Base-by-base conservation (phyloP, 495 filamentous ascomycete species). In the Talaromyces stipitatus region DNA sequence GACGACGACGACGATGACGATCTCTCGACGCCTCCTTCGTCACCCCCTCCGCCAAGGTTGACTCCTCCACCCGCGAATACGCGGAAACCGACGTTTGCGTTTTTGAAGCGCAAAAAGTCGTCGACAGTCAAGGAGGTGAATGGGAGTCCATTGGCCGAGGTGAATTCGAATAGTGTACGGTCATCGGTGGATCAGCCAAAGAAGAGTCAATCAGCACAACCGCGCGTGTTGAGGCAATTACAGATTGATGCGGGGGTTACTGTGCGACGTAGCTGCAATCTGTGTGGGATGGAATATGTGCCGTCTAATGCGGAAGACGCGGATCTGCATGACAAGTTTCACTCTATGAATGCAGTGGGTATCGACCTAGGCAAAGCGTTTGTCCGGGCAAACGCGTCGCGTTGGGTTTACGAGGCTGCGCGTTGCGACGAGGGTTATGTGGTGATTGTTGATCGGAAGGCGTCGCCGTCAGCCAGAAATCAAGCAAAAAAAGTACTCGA, bases 251-350 rank as follows among this genome's bases (percentile, higher is more conserved):
- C 88, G 27, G 86, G 85, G 14, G 75, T 73, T 58, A 72, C 82
- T 45, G 67, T 80, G 33, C 74, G 80, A 50, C 81, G 79, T 58
- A 81, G 77, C n/a, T 90, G 86, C 66, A 72, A 71, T 32, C 72
- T 70, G 2, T 90, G 86, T 64, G 82, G 79, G 0, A 90, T 90
- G 86, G 83, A 85, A 57, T 90, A 89, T 64, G 76, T 86, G 36
- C 80, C 85, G 11, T 87, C 84, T 0, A 81, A 83, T 22, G 70
- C 72, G 38, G 85, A 87, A 60, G 86, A 90, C 59, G 73, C 76
- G 30, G 76, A 76, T 2, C 62, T 88, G 32, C 86, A 90, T 62
- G 82, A 79, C 62, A 85, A 83, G 54, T 88, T 83, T 61, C 87
- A 89, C 67, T 81, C 78, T 36, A 82, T 83, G 73, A 85, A 85